phyloP scores from a whole-genome alignment of 106 monocot genomes.

The Dioscorea dumetorum region DNA sequence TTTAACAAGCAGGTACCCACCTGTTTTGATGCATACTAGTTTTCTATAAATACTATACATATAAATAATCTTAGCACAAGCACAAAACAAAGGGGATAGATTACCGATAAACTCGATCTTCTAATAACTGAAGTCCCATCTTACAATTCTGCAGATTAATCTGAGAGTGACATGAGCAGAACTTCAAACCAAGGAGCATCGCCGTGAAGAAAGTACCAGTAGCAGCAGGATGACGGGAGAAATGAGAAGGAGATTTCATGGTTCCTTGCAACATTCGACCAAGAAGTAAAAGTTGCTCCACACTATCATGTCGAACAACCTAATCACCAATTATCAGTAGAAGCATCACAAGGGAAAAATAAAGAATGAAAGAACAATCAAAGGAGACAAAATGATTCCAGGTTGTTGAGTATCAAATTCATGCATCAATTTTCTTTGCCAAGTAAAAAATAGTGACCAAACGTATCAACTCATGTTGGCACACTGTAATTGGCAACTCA shows the following conservation, averaged over 20 bases:
- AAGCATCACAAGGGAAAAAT: background rate
- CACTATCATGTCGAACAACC: conserved; percentile 95
- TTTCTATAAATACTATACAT: too few species aligned
- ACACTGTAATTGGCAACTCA: too few species aligned
- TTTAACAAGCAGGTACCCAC: too few species aligned
- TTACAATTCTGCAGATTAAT: conserved; percentile 66
- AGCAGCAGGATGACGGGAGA: conserved; percentile 93
- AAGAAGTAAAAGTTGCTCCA: conserved; percentile 92
- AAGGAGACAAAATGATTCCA: background rate
- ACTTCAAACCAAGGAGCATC: conserved; percentile 94
- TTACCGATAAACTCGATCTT: conserved; percentile 87
- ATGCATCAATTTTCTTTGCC: too few species aligned
- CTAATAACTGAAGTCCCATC: conserved; percentile 72
- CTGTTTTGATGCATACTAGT: too few species aligned
- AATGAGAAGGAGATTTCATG: conserved; percentile 82
- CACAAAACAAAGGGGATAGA: background rate
- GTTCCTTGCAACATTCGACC: conserved; percentile 95
- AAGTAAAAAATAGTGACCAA: too few species aligned
- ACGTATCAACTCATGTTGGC: too few species aligned
- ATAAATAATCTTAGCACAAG: too few species aligned
- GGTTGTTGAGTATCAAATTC: too few species aligned
- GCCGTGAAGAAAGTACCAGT: conserved; percentile 94
- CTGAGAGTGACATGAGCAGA: conserved; percentile 84
- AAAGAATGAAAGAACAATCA: conserved; percentile 4
- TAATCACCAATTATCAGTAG: conserved; percentile 9